Evolutionary conservation across 176 grass and related monocot genomes (phyloP).

Genomic region (Stipa capillata): DNA sequence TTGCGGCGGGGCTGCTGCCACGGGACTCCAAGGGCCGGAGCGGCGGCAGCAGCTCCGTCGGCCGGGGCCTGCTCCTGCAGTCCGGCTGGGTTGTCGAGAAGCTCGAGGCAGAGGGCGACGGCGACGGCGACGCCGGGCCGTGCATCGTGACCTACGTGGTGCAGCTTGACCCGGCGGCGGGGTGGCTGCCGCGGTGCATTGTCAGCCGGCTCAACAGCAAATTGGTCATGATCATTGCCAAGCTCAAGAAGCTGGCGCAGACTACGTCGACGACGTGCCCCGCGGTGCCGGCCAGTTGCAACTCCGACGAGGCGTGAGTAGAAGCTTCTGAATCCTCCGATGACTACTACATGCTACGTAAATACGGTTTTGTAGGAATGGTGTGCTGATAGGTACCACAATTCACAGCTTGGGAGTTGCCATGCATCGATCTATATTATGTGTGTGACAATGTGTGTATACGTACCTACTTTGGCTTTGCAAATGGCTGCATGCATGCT

Average conservation of each 20-base stretch:
- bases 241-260: slow-evolving; percentile 77
- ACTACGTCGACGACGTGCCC: not conserved
- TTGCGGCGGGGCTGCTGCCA: slow-evolving; percentile 78
- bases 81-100: slow-evolving; percentile 98
- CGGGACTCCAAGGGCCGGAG: slow-evolving; percentile 20
- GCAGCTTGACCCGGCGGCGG: slow-evolving; percentile 76
- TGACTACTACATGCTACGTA: not conserved
- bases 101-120: slow-evolving; percentile 31
- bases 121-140: slow-evolving; percentile 27
- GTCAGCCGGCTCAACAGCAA: slow-evolving; percentile 83
- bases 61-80: slow-evolving; percentile 65
- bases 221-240: slow-evolving; percentile 83
- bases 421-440: not conserved
- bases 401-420: not conserved
- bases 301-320: not conserved
- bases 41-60: slow-evolving; percentile 18
- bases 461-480: not conserved
- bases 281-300: not conserved
- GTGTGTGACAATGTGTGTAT: slow-evolving; percentile 1
- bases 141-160: slow-evolving; percentile 89
- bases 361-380: slow-evolving; percentile 30
- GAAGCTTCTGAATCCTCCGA: not conserved
- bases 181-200: slow-evolving; percentile 89
- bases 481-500: not conserved
- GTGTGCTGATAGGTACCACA: not conserved